Evolutionary conservation across 2,329 filamentous ascomycete genomes (phyloP), one percentile per base, ranked within the genome.

Genomic region (Bimuria novae-zelandiae): DNA sequence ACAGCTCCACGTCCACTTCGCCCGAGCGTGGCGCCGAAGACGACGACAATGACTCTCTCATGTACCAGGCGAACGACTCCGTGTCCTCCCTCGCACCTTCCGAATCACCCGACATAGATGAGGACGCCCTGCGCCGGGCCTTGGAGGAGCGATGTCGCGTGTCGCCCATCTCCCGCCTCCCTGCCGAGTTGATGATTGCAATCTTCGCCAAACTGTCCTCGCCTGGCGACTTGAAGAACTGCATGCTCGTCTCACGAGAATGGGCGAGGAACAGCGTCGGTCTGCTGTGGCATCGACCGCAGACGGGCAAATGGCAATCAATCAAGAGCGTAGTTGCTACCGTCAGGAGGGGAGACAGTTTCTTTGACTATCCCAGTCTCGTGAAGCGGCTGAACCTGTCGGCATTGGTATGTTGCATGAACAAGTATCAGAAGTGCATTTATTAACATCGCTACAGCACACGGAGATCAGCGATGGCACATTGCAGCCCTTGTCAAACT

Each of bases 231-330:
- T 82, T 97, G 63, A 83, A 91, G 62, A 88, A 87, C 75, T 95
- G 90, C 75, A 92, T 97, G 89, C 80, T 94, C 60, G 92, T 96
- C n/a, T 97, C 88, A 68, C 92, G 92, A 75, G 85, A 88, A 57
- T 99, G 94, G 94, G 89, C 94, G 23, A 82, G 89, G 58, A 97
- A 97, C 70, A 88, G 89, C 46, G 94, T 97, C 62, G 93, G 94
- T 59, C 83, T 96, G 60, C 82, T 99, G 19, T 99, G 94, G 94
- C 92, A 97, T 74, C 84, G 94, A 33, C 94, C 94, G 1, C 87
- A 90, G 23, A 97, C 94, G 77, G 92, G 89, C 66, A 90, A 86
- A 64, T 97, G 91, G 89, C 81, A 11, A 7, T 92, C 92, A 69
- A 85, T 97, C 65, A 80, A 86, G 65, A 88, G 80, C 61, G 94